Evolutionary conservation across 805 yeast genomes (phyloP), one percentile per base, ranked within the genome.

Genomic region (Wickerhamomyces chaumierensis): DNA sequence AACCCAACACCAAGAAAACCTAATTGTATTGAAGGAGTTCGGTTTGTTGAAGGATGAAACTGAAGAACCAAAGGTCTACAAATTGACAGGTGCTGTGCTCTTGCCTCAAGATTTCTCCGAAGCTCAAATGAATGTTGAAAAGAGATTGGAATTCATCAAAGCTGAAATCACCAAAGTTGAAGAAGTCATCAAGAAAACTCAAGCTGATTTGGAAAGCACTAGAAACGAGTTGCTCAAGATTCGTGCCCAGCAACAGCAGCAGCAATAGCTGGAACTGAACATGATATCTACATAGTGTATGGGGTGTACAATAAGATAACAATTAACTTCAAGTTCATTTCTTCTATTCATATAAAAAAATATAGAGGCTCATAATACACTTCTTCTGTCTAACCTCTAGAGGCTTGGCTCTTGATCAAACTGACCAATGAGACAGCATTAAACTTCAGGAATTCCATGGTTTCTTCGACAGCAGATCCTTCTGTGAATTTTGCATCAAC

Each of bases 1-100:
- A 55, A 84, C 96, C 1, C 99, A 92, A 61, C 74, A 68, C 49
- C 98, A 92, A 60, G 99, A 92, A 58, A 88, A 88, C 58, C 78
- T 78, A 51, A 88, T 92, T 36, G 98, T 92, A 14, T 69, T 78
- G 47, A 78, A 73, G 41, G 98, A 92, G 60, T 83, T 92, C 51
- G 73, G 71, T 21, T 49, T 61, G 34, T 63, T 83, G 40, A 71
- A 73, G 40, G 82, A 75, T 28, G 81, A 75, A 31, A 69, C 94
- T 14, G 82, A 75, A 28, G 81, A 75, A 31, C 69, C 94, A 14
- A 83, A 82, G 49, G 77, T 92, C 19, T 92, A 75, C 63, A 92
- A 92, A 60, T 69, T 88, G 46, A 82, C 90, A 19, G 98, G 98
- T 1, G 94, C 95, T 6, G 87, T 90, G 4, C 66, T 92, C 42